Percentiles rank a stretch among this genome's conserved stretches.
These are phyloP conservation scores for Luzula sylvatica DNA, from an alignment of 176 grass and related monocot species.

Conservation along the genomic window DNA sequence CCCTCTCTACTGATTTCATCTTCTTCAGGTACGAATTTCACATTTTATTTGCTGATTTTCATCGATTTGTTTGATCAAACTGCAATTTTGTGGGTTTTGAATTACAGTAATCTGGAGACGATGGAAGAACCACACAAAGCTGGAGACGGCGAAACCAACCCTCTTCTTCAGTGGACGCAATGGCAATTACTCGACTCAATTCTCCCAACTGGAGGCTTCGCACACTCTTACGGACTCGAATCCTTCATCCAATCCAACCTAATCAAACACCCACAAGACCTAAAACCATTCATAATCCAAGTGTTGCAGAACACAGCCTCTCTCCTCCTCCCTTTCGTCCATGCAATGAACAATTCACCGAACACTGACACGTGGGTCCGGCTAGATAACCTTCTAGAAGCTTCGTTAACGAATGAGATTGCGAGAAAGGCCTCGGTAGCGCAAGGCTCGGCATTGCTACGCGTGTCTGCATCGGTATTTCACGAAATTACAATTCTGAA, in stretches of 20 bases:
- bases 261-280: constrained; percentile 35
- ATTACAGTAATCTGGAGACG: too few species aligned
- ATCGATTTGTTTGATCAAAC: too few species aligned
- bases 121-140: not conserved
- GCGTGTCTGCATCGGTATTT: constrained; percentile 53
- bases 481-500: constrained; percentile 44
- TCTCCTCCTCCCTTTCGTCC: constrained; percentile 61
- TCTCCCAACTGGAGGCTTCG: constrained; percentile 78
- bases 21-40: too few species aligned
- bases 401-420: constrained; percentile 69
- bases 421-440: constrained; percentile 50
- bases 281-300: constrained; percentile 54
- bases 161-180: constrained; percentile 52
- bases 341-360: constrained; percentile 39
- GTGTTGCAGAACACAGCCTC: constrained; percentile 61
- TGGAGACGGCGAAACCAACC: constrained; percentile 3
- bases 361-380: constrained; percentile 28
- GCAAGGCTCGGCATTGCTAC: constrained; percentile 69
- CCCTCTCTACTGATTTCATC: too few species aligned
- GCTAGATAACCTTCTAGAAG: constrained; percentile 64
- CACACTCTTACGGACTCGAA: constrained; percentile 75
- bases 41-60: too few species aligned
- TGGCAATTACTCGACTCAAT: constrained; percentile 88
- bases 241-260: constrained; percentile 56
- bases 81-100: too few species aligned